Percentiles rank a stretch among this genome's conserved stretches.
Conservation (phyloP, 2,329 filamentous ascomycete species). For the Pseudonectria buxi region DNA sequence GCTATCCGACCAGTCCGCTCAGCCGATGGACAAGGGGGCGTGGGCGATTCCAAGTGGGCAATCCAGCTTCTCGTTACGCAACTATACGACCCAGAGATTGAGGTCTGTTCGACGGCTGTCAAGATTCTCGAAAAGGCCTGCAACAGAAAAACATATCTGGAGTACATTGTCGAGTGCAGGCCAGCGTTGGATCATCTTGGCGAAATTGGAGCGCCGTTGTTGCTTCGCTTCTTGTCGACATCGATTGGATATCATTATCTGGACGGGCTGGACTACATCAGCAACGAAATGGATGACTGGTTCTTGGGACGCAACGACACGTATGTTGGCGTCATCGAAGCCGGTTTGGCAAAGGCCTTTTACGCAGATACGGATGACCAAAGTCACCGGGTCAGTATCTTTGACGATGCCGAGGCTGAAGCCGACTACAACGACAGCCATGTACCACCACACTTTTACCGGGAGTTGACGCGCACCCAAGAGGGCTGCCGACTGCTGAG, state of each 20-base stretch:
- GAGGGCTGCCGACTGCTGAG: slow-evolving; percentile 87
- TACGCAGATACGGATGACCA: slow-evolving; percentile 56
- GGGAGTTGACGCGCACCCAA: slow-evolving; percentile 83
- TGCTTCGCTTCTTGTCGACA: slow-evolving; percentile 88
- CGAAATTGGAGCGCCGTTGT: slow-evolving; percentile 88
- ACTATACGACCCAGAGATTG: slow-evolving; percentile 92
- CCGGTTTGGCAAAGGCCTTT: slow-evolving; percentile 84
- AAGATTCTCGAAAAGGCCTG: slow-evolving; percentile 97
- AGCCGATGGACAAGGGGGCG: slow-evolving; percentile 28
- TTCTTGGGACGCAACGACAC: slow-evolving; percentile 93
- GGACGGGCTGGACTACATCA: slow-evolving; percentile 95
- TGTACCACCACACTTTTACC: slow-evolving; percentile 96
- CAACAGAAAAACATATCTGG: slow-evolving; percentile 82
- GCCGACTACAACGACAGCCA: slow-evolving; percentile 54
- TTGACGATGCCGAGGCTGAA: slow-evolving; percentile 50
- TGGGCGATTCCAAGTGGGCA: slow-evolving; percentile 83
- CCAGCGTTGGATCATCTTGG: slow-evolving; percentile 92
- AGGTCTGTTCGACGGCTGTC: slow-evolving; percentile 92
- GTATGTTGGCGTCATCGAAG: slow-evolving; percentile 92
- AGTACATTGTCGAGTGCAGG: slow-evolving; percentile 94
- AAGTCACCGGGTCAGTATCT: slow-evolving; percentile 51
- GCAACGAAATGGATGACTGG: slow-evolving; percentile 99
- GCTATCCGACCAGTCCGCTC: slow-evolving; percentile 49
- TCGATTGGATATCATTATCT: slow-evolving; percentile 97
- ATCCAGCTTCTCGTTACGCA: slow-evolving; percentile 97